These are phyloP conservation scores for Pseudoturritis turrita DNA, from an alignment of 345 rosid species.

Conservation along the genomic window DNA sequence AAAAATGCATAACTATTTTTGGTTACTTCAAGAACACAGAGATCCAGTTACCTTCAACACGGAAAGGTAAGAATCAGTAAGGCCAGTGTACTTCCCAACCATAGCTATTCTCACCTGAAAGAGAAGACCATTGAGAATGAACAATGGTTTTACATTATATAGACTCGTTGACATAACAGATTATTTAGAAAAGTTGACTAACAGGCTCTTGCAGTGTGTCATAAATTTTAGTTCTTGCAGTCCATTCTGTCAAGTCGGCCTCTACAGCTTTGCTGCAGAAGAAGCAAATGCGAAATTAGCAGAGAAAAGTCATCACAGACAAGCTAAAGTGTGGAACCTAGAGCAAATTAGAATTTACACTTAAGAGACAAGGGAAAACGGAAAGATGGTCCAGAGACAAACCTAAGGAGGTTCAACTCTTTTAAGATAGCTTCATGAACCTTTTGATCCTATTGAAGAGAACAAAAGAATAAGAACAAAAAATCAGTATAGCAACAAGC, in stretches of 20 bases:
- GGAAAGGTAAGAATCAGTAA: constrained; percentile 72
- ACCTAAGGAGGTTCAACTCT: constrained; percentile 68
- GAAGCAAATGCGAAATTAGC: constrained; percentile 4
- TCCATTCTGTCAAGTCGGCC: constrained; percentile 79
- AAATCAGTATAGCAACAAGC: neutral
- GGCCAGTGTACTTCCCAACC: constrained; percentile 82
- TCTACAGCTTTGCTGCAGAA: constrained; percentile 53
- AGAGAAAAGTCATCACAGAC: constrained; percentile 1
- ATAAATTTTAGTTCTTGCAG: constrained; percentile 65
- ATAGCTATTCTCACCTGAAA: constrained; percentile 71
- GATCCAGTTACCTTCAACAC: constrained; percentile 56
- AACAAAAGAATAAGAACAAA: neutral
- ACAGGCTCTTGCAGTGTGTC: constrained; percentile 69
- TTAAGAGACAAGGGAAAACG: neutral
- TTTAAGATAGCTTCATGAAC: constrained; percentile 84
- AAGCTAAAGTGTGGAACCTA: neutral
- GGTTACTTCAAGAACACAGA: neutral
- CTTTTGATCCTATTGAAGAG: constrained; percentile 68
- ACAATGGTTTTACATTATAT: neutral
- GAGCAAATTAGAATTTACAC: neutral
- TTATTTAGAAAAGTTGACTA: constrained; percentile 19
- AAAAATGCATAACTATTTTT: neutral
- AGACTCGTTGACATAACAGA: neutral
- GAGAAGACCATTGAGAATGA: constrained; percentile 6
- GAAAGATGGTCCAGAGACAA: constrained; percentile 31